A percentile compares a stretch with the other conserved stretches of the same genome.
phyloP scores from a whole-genome alignment of 129 eudicot species.

The Solidago caesia region DNA sequence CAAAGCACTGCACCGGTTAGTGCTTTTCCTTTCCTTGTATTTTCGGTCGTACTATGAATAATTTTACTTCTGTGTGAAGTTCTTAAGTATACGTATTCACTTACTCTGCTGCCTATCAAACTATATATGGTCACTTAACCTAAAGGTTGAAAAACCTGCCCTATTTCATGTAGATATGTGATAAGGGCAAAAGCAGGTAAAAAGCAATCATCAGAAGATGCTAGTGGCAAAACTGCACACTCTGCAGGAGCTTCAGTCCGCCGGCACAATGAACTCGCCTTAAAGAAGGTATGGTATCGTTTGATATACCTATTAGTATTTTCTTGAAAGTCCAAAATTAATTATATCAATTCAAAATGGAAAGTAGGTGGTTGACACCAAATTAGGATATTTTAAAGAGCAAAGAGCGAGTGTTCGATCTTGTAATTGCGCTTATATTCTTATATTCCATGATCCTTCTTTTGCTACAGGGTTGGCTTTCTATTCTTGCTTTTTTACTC shows the following conservation, averaged over 20 bases:
- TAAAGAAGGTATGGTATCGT: conserved; percentile 74
- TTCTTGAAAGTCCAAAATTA: not conserved
- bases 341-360: not conserved
- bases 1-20: conserved; percentile 83
- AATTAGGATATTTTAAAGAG: not conserved
- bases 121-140: not conserved
- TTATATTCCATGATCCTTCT: not conserved
- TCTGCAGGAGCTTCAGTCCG: conserved; percentile 76
- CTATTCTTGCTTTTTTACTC: not conserved
- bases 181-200: conserved; percentile 85
- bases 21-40: conserved; percentile 6
- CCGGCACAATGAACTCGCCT: conserved; percentile 72
- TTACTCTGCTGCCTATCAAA: conserved; percentile 6
- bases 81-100: not conserved
- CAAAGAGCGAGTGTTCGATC: conserved; percentile 1
- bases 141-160: conserved; percentile 17
- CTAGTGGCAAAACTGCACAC: conserved; percentile 63
- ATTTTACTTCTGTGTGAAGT: not conserved
- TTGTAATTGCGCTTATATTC: conserved; percentile 5
- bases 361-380: conserved; percentile 14
- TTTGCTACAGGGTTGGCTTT: not conserved
- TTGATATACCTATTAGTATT: not conserved
- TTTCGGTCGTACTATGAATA: not conserved
- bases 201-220: conserved; percentile 79
- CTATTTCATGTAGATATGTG: conserved; percentile 59